Base-by-base conservation (phyloP, 1,284 basidiomycete species). In the Pseudozyma sp. region DNA sequence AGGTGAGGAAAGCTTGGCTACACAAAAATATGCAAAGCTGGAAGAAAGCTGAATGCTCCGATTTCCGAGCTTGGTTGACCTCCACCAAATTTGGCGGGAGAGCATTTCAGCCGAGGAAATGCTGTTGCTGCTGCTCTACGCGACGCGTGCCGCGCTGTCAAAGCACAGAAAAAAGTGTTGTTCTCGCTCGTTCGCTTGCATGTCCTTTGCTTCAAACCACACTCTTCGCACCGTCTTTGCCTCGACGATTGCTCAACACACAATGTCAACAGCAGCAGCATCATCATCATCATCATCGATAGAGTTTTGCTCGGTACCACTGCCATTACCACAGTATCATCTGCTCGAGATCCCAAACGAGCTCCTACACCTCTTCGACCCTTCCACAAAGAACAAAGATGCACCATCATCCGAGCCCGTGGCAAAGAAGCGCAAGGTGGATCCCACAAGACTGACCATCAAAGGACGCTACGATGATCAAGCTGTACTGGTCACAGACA, bases 381-480 rank as follows among this genome's bases (percentile, higher is more conserved):
- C 63, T 25, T 40, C 57, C 5, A 18, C 59, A 21, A 58, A 69
- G 6, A 51, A 31, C 3, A 54, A 57, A 35, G 61, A 65, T 16
- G 39, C 42, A 21, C 6, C 59, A 18, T 9, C 59, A 16, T 43
- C 54, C 9, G 56, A 64, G 34, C 59, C 60, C n/a, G 52, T 60
- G 25, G 21, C 61, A 12, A 75, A 75, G 56, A 75, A 61, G 43
- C 56, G 59, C 49, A 67, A 60, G 51, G 40, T 52, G 34, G 40
- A 52, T 4, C 50, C 51, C 4, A 42, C 55, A 21, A 62, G 69
- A 25, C 77, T 83, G 31, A 76, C 69, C 1, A 79, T 84, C 63
- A 83, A 83, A 25, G 83, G 83, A 0, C 61, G 82, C 34, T 67
- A 78, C 21, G 55, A 57, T 9, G 83, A 84, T 42, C 75, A 82